A percentile compares a stretch with the other conserved stretches of the same genome.
Evolutionary conservation across 352 stramenopile genomes (phyloP).

Genomic region (Poterioochromonas sp.): DNA sequence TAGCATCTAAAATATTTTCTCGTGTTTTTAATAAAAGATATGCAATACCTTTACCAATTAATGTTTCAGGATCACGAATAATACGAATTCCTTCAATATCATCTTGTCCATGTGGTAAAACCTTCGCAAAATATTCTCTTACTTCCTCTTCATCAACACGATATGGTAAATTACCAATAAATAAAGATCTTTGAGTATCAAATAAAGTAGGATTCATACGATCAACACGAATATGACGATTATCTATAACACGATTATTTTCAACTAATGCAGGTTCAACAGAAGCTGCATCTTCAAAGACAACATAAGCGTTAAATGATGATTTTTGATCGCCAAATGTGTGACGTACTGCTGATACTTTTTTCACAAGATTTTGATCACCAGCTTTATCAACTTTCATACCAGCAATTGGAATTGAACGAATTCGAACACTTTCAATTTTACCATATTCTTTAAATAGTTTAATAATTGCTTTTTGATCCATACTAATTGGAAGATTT

Average conservation of each 20-base stretch:
- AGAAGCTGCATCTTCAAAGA: constrained; percentile 56
- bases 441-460: constrained; percentile 70
- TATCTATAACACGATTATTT: constrained; percentile 49
- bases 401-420: constrained; percentile 68
- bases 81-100: constrained; percentile 70
- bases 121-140: constrained; percentile 58
- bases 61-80: constrained; percentile 70
- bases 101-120: constrained; percentile 48
- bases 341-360: constrained; percentile 69
- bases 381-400: constrained; percentile 66
- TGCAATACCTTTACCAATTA: constrained; percentile 77
- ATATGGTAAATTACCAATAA: constrained; percentile 78
- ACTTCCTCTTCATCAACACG: constrained; percentile 64
- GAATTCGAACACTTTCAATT: constrained; percentile 68
- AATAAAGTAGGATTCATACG: constrained; percentile 28
- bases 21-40: constrained; percentile 65
- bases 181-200: constrained; percentile 69
- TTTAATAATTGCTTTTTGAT: constrained; percentile 61
- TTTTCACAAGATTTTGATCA: constrained; percentile 80
- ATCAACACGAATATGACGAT: constrained; percentile 47
- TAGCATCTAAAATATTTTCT: constrained; percentile 35
- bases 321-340: constrained; percentile 73
- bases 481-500: constrained; percentile 74
- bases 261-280: constrained; percentile 55
- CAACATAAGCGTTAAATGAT: constrained; percentile 80